Evolutionary conservation across 495 filamentous ascomycete genomes (phyloP), one percentile per base, ranked within the genome.

Genomic region (Penicillium cosmopolitanum): DNA sequence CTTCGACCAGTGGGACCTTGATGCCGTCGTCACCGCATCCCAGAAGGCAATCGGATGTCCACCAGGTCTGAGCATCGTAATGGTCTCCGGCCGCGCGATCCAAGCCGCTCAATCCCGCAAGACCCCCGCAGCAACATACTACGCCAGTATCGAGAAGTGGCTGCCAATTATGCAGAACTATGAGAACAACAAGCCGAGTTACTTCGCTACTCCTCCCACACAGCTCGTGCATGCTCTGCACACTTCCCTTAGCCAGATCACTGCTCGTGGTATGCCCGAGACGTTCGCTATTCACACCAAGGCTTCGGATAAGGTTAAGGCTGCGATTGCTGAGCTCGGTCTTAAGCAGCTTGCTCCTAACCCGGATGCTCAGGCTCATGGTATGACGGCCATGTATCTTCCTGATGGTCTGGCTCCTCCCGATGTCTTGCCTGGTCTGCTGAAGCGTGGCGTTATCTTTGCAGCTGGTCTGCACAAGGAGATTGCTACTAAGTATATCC

Each of bases 91-190:
- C 55, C 86, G 91, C 50, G 94, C 95, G n/a, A 89, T 98, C 60
- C 81, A 93, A 67, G 77, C 74, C 16, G 91, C 95, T 77, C 84
- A 93, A 69, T 83, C 79, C 64, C 85, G 95, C 64, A 90, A 90
- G 78, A 87, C 86, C 18, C 88, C 88, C 4, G 90, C 93, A 1
- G 78, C 83, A 8, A 88, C 92, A 8, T 98, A 97, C 81, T 98
- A 97, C 72, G 93, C 91, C 28, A 94, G 89, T 3, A 91, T 97
- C 78, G 92, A 89, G 80, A 98, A 98, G 76, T 98, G 95, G 95
- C 81, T 94, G 40, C 95, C 94, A 52, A 96, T 98, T 69, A 98
- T 98, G 95, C 86, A 93, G 79, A 97, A 97, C 73, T 98, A 98
- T 78, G 95, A 98, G 79, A 91, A 90, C 64, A 88, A 90, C 77